These are phyloP conservation scores for Mycena pura DNA, from an alignment of 768 basidiomycete genomes.

Conservation along the genomic window DNA sequence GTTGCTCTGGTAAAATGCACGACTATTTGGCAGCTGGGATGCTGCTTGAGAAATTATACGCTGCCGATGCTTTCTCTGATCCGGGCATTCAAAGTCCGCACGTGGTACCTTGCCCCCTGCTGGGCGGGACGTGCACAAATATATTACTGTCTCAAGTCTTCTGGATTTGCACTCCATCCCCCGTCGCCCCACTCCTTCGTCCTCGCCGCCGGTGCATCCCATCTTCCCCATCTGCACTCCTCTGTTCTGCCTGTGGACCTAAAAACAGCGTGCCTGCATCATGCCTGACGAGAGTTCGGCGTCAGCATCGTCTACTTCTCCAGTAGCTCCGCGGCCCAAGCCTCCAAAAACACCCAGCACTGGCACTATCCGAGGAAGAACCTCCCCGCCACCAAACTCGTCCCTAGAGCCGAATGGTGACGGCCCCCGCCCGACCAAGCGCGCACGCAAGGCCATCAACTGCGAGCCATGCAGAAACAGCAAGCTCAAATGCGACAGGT, in stretches of 20 bases:
- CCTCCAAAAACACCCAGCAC: conserved; percentile 44
- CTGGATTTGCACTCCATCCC: conserved; percentile 16
- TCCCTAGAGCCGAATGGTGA: conserved; percentile 54
- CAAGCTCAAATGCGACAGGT: conserved; percentile 90
- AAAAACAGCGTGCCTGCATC: conserved; percentile 32
- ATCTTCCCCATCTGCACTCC: conserved; percentile 10
- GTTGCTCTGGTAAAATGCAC: not conserved
- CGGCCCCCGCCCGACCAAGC: conserved; percentile 75
- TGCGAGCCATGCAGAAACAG: conserved; percentile 88
- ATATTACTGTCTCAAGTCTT: conserved; percentile 17
- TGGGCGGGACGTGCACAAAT: not conserved
- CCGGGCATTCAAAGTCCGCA: too few species aligned
- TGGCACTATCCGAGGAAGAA: conserved; percentile 56
- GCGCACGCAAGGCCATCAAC: conserved; percentile 87
- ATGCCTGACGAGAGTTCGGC: conserved; percentile 49
- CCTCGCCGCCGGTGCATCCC: conserved; percentile 16
- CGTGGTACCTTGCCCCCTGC: too few species aligned
- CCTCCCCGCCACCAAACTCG: conserved; percentile 52
- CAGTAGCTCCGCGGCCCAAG: conserved; percentile 49
- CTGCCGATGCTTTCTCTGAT: too few species aligned
- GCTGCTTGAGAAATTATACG: conserved; percentile 7
- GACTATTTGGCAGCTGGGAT: not conserved
- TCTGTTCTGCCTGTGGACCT: conserved; percentile 36
- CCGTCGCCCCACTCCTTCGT: not conserved
- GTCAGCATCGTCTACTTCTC: conserved; percentile 41